Evolutionary conservation across 129 eudicot species (phyloP).

Genomic region (Chrysanthemum makinoi): DNA sequence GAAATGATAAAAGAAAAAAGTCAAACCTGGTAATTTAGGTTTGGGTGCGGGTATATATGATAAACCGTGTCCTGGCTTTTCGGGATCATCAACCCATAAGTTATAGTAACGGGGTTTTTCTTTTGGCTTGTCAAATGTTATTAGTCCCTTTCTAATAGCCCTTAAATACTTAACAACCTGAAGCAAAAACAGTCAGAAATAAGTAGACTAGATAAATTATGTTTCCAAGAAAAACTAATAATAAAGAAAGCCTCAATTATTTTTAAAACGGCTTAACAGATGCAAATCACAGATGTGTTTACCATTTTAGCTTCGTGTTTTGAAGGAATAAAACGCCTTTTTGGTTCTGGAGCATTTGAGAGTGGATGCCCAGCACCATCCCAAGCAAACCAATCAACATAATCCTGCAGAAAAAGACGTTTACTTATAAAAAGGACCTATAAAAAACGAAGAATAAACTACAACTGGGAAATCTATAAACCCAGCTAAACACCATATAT

Average conservation of each 20-base stretch:
- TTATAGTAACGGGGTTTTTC: conserved; percentile 62
- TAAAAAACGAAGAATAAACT: background rate
- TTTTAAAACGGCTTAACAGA: background rate
- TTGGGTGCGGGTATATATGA: conserved; percentile 94
- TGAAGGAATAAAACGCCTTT: conserved; percentile 93
- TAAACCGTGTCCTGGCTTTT: conserved; percentile 71
- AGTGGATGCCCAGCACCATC: conserved; percentile 86
- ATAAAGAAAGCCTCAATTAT: background rate
- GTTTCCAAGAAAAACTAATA: background rate
- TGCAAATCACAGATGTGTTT: conserved; percentile 8
- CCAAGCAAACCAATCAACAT: conserved; percentile 87
- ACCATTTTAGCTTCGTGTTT: conserved; percentile 92
- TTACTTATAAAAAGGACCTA: background rate
- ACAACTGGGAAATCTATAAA: background rate
- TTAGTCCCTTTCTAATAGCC: conserved; percentile 82
- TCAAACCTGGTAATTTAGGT: conserved; percentile 78
- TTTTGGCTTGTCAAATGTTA: conserved; percentile 79
- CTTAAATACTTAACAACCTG: conserved; percentile 71
- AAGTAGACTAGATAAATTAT: background rate
- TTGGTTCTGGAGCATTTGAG: conserved; percentile 97
- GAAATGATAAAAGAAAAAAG: background rate
- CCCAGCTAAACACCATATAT: background rate
- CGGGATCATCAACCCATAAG: conserved; percentile 89
- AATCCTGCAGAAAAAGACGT: conserved; percentile 52
- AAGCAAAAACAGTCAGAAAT: background rate